A percentile compares a stretch with the other conserved stretches of the same genome.
phyloP scores from a whole-genome alignment of 1,284 basidiomycete species.

The Rhodofomes roseus region DNA sequence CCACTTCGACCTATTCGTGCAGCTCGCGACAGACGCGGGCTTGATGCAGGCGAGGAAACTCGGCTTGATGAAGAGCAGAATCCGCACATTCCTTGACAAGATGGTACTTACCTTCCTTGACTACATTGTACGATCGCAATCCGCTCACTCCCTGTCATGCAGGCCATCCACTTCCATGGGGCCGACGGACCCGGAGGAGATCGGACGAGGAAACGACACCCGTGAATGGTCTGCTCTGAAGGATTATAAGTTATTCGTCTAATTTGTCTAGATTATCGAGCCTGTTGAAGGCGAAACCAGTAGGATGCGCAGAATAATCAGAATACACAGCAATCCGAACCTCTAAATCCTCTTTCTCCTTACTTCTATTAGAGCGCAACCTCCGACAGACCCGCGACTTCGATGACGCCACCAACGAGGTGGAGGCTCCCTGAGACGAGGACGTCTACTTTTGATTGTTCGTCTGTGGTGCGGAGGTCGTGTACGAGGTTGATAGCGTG shows the following conservation, averaged over 20 bases:
- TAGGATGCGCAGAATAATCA: slow-evolving; percentile 3
- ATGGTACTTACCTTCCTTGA: slow-evolving; percentile 34
- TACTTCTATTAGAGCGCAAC: slow-evolving; percentile 43
- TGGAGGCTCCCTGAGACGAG: slow-evolving; percentile 93
- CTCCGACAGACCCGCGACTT: slow-evolving; percentile 76
- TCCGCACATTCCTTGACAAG: slow-evolving; percentile 55
- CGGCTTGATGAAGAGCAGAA: slow-evolving; percentile 31
- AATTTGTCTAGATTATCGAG: slow-evolving; percentile 6
- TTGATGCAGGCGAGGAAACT: slow-evolving; percentile 26
- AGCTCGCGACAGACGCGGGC: slow-evolving; percentile 29
- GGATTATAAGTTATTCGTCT: slow-evolving; percentile 16
- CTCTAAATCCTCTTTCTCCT: not conserved
- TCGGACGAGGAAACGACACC: slow-evolving; percentile 21
- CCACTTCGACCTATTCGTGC: slow-evolving; percentile 51
- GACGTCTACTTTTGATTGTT: slow-evolving; percentile 47
- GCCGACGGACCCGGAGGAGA: slow-evolving; percentile 24
- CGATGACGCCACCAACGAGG: slow-evolving; percentile 92
- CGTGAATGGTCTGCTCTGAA: slow-evolving; percentile 7
- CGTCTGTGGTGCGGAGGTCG: slow-evolving; percentile 28
- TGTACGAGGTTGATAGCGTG: slow-evolving; percentile 74
- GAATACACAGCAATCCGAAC: not conserved
- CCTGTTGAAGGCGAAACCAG: slow-evolving; percentile 23
- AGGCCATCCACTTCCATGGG: slow-evolving; percentile 54
- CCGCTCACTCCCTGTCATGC: not conserved
- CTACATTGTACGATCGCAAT: not conserved